Percentiles rank a stretch among this genome's conserved stretches.
Evolutionary conservation across 176 grass and related monocot genomes (phyloP).

Genomic region (Aegilops longissima): DNA sequence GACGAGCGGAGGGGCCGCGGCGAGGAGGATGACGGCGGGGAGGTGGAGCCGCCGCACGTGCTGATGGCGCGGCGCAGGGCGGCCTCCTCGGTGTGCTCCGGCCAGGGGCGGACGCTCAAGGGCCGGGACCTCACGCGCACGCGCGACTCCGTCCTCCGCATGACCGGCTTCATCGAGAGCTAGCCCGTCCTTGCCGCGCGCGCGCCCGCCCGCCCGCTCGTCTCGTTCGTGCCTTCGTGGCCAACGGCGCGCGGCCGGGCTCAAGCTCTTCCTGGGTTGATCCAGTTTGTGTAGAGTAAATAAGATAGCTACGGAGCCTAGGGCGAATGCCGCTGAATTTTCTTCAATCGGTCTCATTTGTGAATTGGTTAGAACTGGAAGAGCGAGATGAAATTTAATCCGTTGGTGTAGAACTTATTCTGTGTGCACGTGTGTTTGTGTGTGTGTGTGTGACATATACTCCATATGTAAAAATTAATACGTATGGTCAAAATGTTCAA

Average conservation of each 20-base stretch:
- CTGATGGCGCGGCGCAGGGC: conserved; percentile 49
- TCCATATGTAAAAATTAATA: too few relatives aligned
- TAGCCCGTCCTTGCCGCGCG: background rate
- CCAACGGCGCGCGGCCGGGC: background rate
- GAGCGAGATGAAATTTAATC: background rate
- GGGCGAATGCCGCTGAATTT: background rate
- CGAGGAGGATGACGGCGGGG: background rate
- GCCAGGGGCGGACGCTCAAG: conserved; percentile 73
- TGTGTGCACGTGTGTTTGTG: background rate
- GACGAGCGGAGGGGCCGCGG: background rate
- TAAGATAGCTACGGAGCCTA: background rate
- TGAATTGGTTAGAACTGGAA: background rate
- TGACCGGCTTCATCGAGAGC: conserved; percentile 82
- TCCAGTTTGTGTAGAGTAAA: background rate
- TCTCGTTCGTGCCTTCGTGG: too few relatives aligned
- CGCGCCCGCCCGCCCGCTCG: background rate
- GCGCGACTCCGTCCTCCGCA: conserved; percentile 65
- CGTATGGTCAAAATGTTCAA: background rate
- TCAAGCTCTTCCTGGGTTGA: background rate
- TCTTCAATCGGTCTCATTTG: background rate
- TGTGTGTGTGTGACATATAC: too few relatives aligned
- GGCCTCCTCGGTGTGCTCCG: conserved; percentile 49
- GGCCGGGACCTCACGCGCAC: conserved; percentile 58
- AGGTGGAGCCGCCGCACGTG: conserved; percentile 68
- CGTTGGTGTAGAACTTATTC: background rate